phyloP scores from a whole-genome alignment of 257 asterid genomes.

The Knoxia roxburghii region DNA sequence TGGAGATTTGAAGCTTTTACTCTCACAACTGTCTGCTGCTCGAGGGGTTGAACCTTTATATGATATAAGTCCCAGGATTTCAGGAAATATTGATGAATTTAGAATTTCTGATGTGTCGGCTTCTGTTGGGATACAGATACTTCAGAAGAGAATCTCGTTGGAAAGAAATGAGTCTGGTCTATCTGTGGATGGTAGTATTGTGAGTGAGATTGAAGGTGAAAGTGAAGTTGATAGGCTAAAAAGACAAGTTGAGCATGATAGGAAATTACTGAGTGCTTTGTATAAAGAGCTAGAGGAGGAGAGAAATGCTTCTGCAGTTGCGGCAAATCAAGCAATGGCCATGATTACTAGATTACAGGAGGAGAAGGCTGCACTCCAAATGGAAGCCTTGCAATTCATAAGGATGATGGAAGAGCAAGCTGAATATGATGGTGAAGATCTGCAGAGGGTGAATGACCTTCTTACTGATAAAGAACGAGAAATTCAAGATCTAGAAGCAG shows the following conservation, averaged over 20 bases:
- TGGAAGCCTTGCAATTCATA: constrained; percentile 78
- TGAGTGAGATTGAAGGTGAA: constrained; percentile 87
- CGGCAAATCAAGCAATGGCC: constrained; percentile 92
- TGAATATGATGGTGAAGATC: constrained; percentile 69
- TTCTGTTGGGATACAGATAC: constrained; percentile 43
- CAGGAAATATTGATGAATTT: constrained; percentile 51
- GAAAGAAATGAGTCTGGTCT: constrained; percentile 79
- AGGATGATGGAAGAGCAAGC: constrained; percentile 92
- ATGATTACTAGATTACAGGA: constrained; percentile 89
- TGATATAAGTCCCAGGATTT: constrained; percentile 57
- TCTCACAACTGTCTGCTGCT: constrained; percentile 63
- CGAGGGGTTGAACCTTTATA: constrained; percentile 44
- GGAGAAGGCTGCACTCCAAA: constrained; percentile 73
- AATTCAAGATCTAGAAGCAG: constrained; percentile 42
- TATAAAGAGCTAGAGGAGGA: constrained; percentile 87
- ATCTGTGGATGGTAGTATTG: constrained; percentile 61
- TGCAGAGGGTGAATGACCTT: constrained; percentile 52
- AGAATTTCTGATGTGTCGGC: constrained; percentile 39
- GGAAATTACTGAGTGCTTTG: constrained; percentile 44
- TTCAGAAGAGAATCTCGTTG: constrained; percentile 65
- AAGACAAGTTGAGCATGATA: constrained; percentile 80
- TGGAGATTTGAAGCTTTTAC: constrained; percentile 67
- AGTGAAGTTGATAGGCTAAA: constrained; percentile 53
- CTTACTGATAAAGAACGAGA: constrained; percentile 56
- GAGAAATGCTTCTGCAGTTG: constrained; percentile 77